Percentiles rank a stretch among this genome's conserved stretches.
phyloP scores from a whole-genome alignment of 306 rosid genomes.

The Citrullus mucosospermus region DNA sequence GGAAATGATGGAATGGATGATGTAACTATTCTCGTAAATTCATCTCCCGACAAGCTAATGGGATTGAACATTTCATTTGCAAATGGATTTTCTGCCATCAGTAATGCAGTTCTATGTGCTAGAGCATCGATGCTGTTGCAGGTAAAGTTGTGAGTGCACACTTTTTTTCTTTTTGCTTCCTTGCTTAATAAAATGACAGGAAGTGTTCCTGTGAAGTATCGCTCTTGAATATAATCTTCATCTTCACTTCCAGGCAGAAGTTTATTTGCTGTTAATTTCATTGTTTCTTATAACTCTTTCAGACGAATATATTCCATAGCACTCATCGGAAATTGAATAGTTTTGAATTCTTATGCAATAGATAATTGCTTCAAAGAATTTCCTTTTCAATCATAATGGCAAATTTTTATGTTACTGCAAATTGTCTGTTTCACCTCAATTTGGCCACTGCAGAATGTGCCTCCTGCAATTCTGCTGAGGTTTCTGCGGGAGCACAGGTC shows the following conservation, averaged over 20 bases:
- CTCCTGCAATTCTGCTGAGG: constrained; percentile 88
- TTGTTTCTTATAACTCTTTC: not conserved
- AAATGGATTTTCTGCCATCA: constrained; percentile 78
- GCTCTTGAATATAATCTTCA: not conserved
- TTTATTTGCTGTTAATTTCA: not conserved
- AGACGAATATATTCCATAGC: not conserved
- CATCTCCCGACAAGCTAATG: constrained; percentile 88
- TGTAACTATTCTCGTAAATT: constrained; percentile 74
- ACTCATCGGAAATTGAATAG: not conserved
- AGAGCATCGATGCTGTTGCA: constrained; percentile 97
- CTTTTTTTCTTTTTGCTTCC: not conserved
- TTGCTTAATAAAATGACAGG: not conserved
- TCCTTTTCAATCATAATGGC: not conserved
- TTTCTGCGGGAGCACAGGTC: constrained; percentile 94
- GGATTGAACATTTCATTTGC: constrained; percentile 77
- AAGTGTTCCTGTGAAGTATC: not conserved
- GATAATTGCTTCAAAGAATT: not conserved
- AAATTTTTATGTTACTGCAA: constrained; percentile 1
- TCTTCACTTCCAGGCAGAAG: not conserved
- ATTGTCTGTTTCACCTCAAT: not conserved
- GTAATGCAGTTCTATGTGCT: constrained; percentile 89
- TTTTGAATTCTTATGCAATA: not conserved
- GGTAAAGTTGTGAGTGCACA: constrained; percentile 24
- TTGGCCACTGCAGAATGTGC: constrained; percentile 57
- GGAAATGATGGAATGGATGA: constrained; percentile 91